These are phyloP conservation scores for Candida morakotiae DNA, from an alignment of 805 yeast species.

Conservation along the genomic window DNA sequence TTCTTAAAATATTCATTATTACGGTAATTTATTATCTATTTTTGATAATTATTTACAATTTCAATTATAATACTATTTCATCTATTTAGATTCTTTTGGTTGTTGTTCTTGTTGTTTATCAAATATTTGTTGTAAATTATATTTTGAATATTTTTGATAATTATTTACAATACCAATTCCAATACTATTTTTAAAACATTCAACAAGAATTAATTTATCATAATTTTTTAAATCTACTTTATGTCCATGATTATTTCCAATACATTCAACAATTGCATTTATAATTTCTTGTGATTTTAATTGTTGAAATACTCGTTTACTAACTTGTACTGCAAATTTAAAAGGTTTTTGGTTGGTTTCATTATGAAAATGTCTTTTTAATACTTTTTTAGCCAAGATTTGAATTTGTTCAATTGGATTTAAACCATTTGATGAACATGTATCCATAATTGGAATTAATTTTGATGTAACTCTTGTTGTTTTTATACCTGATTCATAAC, in stretches of 20 bases:
- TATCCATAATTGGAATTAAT: slow-evolving; percentile 71
- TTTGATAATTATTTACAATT: too few relatives aligned
- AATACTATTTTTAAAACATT: slow-evolving; percentile 82
- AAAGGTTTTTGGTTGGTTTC: slow-evolving; percentile 33
- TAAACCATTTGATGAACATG: slow-evolving; percentile 67
- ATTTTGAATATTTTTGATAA: slow-evolving; percentile 59
- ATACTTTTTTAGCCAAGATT: slow-evolving; percentile 54
- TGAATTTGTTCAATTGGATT: slow-evolving; percentile 42
- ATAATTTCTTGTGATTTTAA: slow-evolving; percentile 72
- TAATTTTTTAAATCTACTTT: slow-evolving; percentile 74
- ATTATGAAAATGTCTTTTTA: slow-evolving; percentile 65
- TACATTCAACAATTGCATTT: slow-evolving; percentile 62
- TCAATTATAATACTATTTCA: too few relatives aligned
- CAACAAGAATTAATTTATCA: slow-evolving; percentile 77
- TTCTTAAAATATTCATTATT: too few relatives aligned
- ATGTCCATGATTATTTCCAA: slow-evolving; percentile 69
- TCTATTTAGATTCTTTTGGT: too few relatives aligned
- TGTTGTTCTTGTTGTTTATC: slow-evolving; percentile 38
- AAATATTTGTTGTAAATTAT: slow-evolving; percentile 78
- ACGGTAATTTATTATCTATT: too few relatives aligned
- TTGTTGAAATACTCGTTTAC: slow-evolving; percentile 72
- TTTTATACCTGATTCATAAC: slow-evolving; percentile 47
- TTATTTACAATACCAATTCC: slow-evolving; percentile 82
- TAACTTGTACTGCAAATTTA: slow-evolving; percentile 77
- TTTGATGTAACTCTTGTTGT: slow-evolving; percentile 73